Conservation (phyloP, 805 yeast species). For the Candida palmyrensis region DNA sequence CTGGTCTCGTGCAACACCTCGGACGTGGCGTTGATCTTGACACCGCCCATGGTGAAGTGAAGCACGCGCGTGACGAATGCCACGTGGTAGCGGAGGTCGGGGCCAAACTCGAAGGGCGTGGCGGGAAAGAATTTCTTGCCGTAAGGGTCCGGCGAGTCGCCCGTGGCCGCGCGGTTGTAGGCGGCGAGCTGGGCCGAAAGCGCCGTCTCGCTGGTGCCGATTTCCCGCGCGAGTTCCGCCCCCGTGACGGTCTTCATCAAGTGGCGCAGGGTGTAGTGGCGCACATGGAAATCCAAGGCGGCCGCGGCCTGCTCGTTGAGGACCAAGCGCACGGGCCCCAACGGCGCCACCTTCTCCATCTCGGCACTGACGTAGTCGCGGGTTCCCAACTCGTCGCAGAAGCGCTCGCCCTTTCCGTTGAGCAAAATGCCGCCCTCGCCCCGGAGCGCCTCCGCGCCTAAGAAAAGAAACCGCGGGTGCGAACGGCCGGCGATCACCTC, state of each 20-base stretch:
- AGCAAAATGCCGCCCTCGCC: slow-evolving; percentile 64
- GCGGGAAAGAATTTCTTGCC: slow-evolving; percentile 48
- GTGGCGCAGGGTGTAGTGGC: slow-evolving; percentile 52
- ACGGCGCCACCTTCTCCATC: slow-evolving; percentile 40
- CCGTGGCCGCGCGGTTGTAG: slow-evolving; percentile 39
- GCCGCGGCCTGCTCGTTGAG: slow-evolving; percentile 43
- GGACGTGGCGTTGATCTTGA: slow-evolving; percentile 45
- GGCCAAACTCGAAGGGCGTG: slow-evolving; percentile 34
- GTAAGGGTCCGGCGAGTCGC: slow-evolving; percentile 35
- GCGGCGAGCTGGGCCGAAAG: slow-evolving; percentile 29
- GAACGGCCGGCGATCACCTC: slow-evolving; percentile 37
- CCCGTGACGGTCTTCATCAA: slow-evolving; percentile 47
- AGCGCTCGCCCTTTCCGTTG: slow-evolving; percentile 47
- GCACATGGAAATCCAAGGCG: slow-evolving; percentile 45
- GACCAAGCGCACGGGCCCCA: slow-evolving; percentile 46
- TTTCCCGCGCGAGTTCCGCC: slow-evolving; percentile 36
- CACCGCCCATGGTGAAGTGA: slow-evolving; percentile 73
- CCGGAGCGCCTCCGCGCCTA: slow-evolving; percentile 63
- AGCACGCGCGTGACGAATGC: slow-evolving; percentile 51
- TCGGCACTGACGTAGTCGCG: slow-evolving; percentile 58
- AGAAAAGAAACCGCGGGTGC: slow-evolving; percentile 46
- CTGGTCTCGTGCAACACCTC: slow-evolving; percentile 35
- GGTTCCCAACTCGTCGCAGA: slow-evolving; percentile 56
- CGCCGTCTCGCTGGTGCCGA: slow-evolving; percentile 25
- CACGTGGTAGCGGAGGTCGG: slow-evolving; percentile 39